Evolutionary conservation across 202 grass and related monocot species (phyloP), one percentile per base, ranked within the genome.

Genomic region (Zoysia matrella): DNA sequence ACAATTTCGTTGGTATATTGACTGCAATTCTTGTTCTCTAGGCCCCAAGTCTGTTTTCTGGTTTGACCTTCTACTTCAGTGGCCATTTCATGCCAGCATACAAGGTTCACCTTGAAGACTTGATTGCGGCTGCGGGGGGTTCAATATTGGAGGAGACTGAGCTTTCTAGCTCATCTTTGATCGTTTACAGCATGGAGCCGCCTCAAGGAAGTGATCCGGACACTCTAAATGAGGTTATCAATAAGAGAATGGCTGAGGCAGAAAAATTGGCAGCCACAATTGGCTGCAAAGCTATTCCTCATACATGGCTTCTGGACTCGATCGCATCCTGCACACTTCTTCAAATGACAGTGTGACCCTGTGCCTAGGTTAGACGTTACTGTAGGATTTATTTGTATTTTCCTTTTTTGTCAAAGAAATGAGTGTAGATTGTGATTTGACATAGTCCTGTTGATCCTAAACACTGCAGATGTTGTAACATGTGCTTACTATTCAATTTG

Each of bases 241-340:
- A 83, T 11, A 98, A 83, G 85, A 93, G 92, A 73, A 87, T 64
- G 46, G 46, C 80, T 8, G 96, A 95, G 43, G 91, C 96, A 62
- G 74, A 89, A 76, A 81, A 90, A 79, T 76, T 93, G 84, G 96
- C 89, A 55, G 47, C 74, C 15, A 67, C 71, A 8, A 72, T 80
- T 46, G 83, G 77, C 54, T 95, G 84, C 70, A 90, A 73, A 40
- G 85, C 73, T 68, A 62, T 98, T 75, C 73, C 96, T 73, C 96
- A 98, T 69, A 93, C 92, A 65, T 95, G 96, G 89, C 45, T 98
- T 90, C 76, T 98, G 60, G 96, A 98, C 77, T 86, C 83, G 44
- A 95, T 98, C 76, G 96, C 96, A 65, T 83, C 86, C n/a, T 95
- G 92, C 83, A 92, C 78, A 47, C 22, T 22, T 22, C 69, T 87